Conservation (phyloP, 208 protist species). For the Trypanosoma theileri region DNA sequence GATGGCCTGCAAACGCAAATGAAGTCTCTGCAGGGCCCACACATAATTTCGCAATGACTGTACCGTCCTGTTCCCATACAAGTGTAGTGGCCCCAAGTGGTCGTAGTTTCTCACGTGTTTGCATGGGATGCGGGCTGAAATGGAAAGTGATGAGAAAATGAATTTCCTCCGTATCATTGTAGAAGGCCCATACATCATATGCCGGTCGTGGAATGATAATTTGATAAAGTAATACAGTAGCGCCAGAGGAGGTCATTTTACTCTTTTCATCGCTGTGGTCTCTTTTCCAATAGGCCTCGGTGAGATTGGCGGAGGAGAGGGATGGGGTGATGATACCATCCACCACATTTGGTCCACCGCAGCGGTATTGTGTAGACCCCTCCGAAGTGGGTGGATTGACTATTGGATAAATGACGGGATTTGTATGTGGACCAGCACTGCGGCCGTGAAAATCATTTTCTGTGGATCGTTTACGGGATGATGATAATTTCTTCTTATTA, state of each 20-base stretch:
- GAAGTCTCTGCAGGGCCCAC: background rate
- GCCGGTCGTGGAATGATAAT: background rate
- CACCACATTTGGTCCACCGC: background rate
- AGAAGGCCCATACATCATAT: conserved; percentile 53
- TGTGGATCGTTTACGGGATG: too few relatives aligned
- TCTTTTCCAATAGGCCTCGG: background rate
- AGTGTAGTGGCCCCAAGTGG: conserved; percentile 13
- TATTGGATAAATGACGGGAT: too few relatives aligned
- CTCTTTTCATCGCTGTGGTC: background rate
- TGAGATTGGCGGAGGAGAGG: background rate
- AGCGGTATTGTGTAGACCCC: background rate
- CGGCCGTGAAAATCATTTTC: too few relatives aligned
- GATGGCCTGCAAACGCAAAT: background rate
- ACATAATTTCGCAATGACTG: background rate
- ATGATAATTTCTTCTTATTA: too few relatives aligned
- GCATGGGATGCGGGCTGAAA: conserved; percentile 8
- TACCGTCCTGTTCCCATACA: background rate
- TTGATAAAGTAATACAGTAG: background rate
- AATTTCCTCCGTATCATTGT: conserved; percentile 54
- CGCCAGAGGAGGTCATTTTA: too few relatives aligned
- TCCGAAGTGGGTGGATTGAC: too few relatives aligned
- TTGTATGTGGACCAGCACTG: too few relatives aligned
- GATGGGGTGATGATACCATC: background rate
- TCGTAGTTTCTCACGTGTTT: background rate
- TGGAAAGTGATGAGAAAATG: conserved; percentile 34